Evolutionary conservation across 2,329 filamentous ascomycete genomes (phyloP), one percentile per base, ranked within the genome.

Genomic region (Botrytis squamosa): DNA sequence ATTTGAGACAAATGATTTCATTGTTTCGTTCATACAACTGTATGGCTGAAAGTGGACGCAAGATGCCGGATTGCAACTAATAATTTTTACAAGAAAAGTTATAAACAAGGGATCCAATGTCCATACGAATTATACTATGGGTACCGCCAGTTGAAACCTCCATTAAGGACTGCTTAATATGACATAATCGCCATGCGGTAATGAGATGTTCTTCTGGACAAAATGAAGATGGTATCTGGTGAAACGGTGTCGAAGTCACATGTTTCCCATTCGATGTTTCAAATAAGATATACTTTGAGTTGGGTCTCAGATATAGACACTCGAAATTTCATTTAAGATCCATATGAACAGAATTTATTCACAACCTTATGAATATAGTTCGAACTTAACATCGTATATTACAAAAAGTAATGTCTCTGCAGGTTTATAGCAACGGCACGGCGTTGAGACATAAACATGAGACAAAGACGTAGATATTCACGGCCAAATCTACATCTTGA

Each of bases 101-200:
- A 63, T 20, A 4, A 4, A n/a, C 1, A 18, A n/a, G 38, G 40
- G 25, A 3, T 7, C n/a, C 16, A 57, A 33, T 22, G 49, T 2
- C 49, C 14, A n/a, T 42, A 14, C 7, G 10, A 6, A n/a, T 38
- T 22, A 20, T 20, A n/a, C 33, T 63, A 3, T n/a, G 1, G 14
- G 22, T 6, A 10, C 7, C 0, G 14, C 16, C 7, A 12, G 3
- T 7, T 63, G 25, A 25, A 8, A 40, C n/a, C 0, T n/a, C 1
- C 14, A n/a, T n/a, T 4, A 2, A 4, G 1, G 1, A 3, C 12
- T n/a, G 25, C 10, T 42, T n/a, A 4, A 40, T 40, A 14, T n/a
- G 12, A 25, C 25, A 25, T 40, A n/a, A 63, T 63, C 25, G 3
- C 2, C 10, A 63, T n/a, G 36, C 22, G 9, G 40, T 9, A n/a